phyloP scores from a whole-genome alignment of 495 filamentous ascomycete genomes.

The Penicillium simplicissimum region DNA sequence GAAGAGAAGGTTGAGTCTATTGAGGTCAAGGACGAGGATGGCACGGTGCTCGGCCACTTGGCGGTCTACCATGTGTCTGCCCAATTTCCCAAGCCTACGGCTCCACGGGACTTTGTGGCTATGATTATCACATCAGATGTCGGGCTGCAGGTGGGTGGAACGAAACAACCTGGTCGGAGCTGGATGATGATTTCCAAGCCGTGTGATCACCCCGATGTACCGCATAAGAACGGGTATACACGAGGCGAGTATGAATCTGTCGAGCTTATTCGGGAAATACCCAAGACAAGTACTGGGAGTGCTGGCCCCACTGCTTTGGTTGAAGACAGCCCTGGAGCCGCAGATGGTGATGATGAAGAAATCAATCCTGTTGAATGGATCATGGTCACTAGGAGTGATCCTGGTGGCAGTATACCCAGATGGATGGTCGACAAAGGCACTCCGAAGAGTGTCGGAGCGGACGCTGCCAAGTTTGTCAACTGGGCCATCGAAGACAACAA shows the following conservation, averaged over 20 bases:
- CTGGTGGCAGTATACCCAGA: constrained; percentile 85
- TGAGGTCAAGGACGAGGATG: constrained; percentile 43
- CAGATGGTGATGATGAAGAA: constrained; percentile 51
- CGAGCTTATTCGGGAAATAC: constrained; percentile 86
- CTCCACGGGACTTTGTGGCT: constrained; percentile 84
- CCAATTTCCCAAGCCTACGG: constrained; percentile 85
- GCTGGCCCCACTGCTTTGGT: constrained; percentile 8
- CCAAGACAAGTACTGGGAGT: constrained; percentile 27
- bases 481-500: constrained; percentile 70
- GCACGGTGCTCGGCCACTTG: constrained; percentile 47
- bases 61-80: constrained; percentile 81
- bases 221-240: constrained; percentile 67
- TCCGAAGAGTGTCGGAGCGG: constrained; percentile 75
- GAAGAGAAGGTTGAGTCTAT: constrained; percentile 68
- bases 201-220: constrained; percentile 71
- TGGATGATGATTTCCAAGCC: constrained; percentile 89
- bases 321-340: constrained; percentile 40
- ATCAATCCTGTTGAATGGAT: constrained; percentile 85
- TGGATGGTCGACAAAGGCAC: constrained; percentile 96
- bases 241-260: constrained; percentile 88
- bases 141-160: constrained; percentile 27
- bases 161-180: constrained; percentile 47
- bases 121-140: constrained; percentile 61
- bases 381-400: constrained; percentile 94
- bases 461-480: constrained; percentile 82